Evolutionary conservation across 371 early-diverging fungal species (phyloP), one percentile per base, ranked within the genome.

Genomic region (Mortierella sp.): DNA sequence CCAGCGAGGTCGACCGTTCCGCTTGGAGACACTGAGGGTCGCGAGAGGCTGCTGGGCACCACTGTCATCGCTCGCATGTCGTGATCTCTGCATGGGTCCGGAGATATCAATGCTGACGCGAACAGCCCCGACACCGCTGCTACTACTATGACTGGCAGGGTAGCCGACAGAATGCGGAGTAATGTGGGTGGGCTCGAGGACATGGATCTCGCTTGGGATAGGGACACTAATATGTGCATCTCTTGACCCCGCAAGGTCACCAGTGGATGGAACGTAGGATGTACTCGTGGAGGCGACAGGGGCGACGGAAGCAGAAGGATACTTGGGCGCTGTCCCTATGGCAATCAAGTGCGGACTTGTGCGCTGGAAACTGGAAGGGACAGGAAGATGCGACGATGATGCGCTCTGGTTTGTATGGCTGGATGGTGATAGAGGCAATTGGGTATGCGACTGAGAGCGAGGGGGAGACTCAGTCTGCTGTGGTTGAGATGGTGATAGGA

Each of bases 1-100:
- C 74, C 80, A 91, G 26, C 90, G 86, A 13, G 89, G 85, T 14
- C 84, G 80, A 14, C 92, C 92, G 68, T 90, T 88, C 55, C 82
- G 83, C 61, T 88, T 79, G 47, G 88, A 84, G 10, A 89, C 64
- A 11, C 88, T 86, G 5, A 88, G 70, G 4, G 88, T 80, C 11
- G 90, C 88, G 37, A 86, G 77, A 0, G 79, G 70, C n/a, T 53
- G 68, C 61, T 43, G 63, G 4, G 55, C 5, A 19, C 29, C 45
- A 19, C 44, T 31, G 41, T 68, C 72, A 10, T 68, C 61, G 8
- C 63, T 37, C 10, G 66, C 39, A 16, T 77, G 48, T 9, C 71
- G 68, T 10, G 64, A 63, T 41, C 52, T 26, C 34, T 50, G 37
- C 41, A 7, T 26, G 6, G 64, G 34, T 9, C 37, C 65, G 14